Conservation (phyloP, 768 basidiomycete genomes). For the Suillus discolor region DNA sequence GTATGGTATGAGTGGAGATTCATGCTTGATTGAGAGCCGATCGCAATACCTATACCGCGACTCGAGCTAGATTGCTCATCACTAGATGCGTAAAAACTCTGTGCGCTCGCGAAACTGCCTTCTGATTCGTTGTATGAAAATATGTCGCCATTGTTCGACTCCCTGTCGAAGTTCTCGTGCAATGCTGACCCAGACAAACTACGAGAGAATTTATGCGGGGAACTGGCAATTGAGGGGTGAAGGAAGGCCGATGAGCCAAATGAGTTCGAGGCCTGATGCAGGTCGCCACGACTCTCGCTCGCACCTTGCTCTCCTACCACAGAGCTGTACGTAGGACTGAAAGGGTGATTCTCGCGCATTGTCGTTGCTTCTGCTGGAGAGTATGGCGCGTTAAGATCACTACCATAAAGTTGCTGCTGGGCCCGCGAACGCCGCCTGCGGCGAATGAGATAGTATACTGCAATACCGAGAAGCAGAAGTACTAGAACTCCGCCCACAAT, state of each 20-base stretch:
- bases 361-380: neutral
- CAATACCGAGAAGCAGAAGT: slow-evolving; percentile 3
- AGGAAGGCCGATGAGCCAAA: slow-evolving; percentile 6
- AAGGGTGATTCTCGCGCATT: slow-evolving; percentile 7
- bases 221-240: neutral
- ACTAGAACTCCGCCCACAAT: slow-evolving; percentile 9
- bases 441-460: slow-evolving; percentile 7
- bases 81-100: neutral
- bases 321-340: slow-evolving; percentile 1
- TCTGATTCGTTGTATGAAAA: neutral
- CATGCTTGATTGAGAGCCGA: slow-evolving; percentile 12
- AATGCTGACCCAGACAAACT: neutral
- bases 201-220: neutral
- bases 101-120: neutral
- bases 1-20: slow-evolving; percentile 7
- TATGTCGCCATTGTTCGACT: neutral
- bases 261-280: neutral
- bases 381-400: neutral
- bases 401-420: slow-evolving; percentile 4
- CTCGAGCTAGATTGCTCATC: neutral
- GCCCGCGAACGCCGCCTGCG: neutral
- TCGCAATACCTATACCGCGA: slow-evolving; percentile 8
- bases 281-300: neutral
- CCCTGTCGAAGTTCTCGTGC: neutral
- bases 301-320: neutral